phyloP scores from a whole-genome alignment of 352 stramenopile genomes.

The Globisporangium echinulatum region DNA sequence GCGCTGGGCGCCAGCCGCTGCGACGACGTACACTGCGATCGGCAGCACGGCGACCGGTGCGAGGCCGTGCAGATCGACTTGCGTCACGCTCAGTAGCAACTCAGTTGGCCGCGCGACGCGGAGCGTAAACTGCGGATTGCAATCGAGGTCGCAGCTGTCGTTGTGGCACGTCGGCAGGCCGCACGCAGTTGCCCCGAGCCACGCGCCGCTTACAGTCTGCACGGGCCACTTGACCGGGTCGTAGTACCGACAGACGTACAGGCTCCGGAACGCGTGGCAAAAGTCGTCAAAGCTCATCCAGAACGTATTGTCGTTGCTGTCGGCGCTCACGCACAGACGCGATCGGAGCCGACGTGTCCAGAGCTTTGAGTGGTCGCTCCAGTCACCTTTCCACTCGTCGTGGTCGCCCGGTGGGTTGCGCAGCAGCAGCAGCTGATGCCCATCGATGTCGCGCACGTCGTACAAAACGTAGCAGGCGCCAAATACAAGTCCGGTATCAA shows the following conservation, averaged over 20 bases:
- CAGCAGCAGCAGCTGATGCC: constrained; percentile 83
- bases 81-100: constrained; percentile 78
- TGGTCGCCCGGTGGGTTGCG: constrained; percentile 91
- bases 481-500: constrained; percentile 89
- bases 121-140: constrained; percentile 88
- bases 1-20: constrained; percentile 24
- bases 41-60: constrained; percentile 61
- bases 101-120: constrained; percentile 74
- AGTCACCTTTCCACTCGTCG: constrained; percentile 91
- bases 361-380: constrained; percentile 86
- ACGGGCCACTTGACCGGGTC: constrained; percentile 80
- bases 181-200: constrained; percentile 61
- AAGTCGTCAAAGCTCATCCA: constrained; percentile 96
- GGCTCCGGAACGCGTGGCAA: constrained; percentile 82
- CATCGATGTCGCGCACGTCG: constrained; percentile 82
- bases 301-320: constrained; percentile 89
- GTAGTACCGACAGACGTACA: constrained; percentile 92
- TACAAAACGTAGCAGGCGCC: constrained; percentile 90
- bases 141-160: constrained; percentile 59
- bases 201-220: constrained; percentile 38
- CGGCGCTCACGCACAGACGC: constrained; percentile 49
- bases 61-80: constrained; percentile 61
- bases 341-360: constrained; percentile 89
- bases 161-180: constrained; percentile 87
- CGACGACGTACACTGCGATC: constrained; percentile 68